Conservation (phyloP, 495 filamentous ascomycete species). For the Entonaema liquescens region DNA sequence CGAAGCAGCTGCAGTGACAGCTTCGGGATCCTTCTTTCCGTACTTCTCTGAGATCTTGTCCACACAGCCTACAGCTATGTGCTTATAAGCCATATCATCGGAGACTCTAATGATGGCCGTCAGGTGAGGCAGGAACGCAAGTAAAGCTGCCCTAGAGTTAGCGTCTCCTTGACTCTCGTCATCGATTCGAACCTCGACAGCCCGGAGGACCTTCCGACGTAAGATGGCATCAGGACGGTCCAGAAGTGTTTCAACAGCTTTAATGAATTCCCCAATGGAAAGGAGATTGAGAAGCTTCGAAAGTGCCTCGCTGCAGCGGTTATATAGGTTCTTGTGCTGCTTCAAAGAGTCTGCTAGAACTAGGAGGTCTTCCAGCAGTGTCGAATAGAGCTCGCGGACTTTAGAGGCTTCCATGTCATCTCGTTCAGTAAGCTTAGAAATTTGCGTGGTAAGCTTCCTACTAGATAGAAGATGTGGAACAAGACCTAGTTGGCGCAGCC, state of each 20-base stretch:
- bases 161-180: conserved; percentile 71
- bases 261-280: conserved; percentile 84
- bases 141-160: conserved; percentile 70
- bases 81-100: conserved; percentile 75
- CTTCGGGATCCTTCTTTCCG: conserved; percentile 81
- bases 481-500: conserved; percentile 69
- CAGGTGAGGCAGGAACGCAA: conserved; percentile 80
- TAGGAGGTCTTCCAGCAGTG: conserved; percentile 73
- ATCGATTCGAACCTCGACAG: conserved; percentile 77
- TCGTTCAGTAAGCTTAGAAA: conserved; percentile 57
- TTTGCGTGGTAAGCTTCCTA: conserved; percentile 57
- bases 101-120: conserved; percentile 76
- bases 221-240: conserved; percentile 74
- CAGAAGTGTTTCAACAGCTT: conserved; percentile 80
- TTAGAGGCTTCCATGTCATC: conserved; percentile 68
- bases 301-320: conserved; percentile 72
- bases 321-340: conserved; percentile 67
- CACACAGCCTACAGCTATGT: conserved; percentile 83
- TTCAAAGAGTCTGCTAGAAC: conserved; percentile 67
- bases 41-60: conserved; percentile 91
- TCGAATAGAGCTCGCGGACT: conserved; percentile 73
- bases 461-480: conserved; percentile 63
- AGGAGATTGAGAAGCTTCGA: conserved; percentile 78
- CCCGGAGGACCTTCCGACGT: conserved; percentile 78
- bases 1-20: conserved; percentile 70